Percentiles rank a stretch among this genome's conserved stretches.
These are phyloP conservation scores for Phytomonas sp. DNA, from an alignment of 208 protist species.

Conservation along the genomic window DNA sequence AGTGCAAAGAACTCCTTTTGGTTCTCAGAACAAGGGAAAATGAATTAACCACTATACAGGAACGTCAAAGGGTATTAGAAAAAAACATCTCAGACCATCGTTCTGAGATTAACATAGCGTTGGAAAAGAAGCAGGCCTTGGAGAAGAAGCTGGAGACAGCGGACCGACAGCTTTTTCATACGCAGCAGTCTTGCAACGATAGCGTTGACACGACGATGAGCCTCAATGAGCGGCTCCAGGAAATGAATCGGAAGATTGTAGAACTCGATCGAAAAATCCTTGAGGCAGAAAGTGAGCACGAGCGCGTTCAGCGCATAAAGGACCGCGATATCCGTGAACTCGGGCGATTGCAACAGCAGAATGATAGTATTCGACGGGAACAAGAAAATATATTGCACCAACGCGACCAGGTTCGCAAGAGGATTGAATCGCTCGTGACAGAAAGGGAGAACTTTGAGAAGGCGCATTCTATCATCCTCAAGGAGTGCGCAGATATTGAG, in stretches of 20 bases:
- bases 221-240: slow-evolving; percentile 72
- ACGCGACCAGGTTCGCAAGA: slow-evolving; percentile 47
- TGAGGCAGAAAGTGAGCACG: slow-evolving; percentile 42
- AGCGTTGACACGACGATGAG: slow-evolving; percentile 83
- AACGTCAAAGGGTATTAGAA: slow-evolving; percentile 19
- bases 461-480: slow-evolving; percentile 48
- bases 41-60: slow-evolving; percentile 40
- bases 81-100: slow-evolving; percentile 29
- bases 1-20: slow-evolving; percentile 77
- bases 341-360: slow-evolving; percentile 72
- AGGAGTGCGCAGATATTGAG: slow-evolving; percentile 62
- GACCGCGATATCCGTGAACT: slow-evolving; percentile 78
- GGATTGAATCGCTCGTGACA: slow-evolving; percentile 44
- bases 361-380: slow-evolving; percentile 68
- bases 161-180: slow-evolving; percentile 81
- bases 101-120: slow-evolving; percentile 54
- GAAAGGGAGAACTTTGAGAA: slow-evolving; percentile 58
- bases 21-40: slow-evolving; percentile 62
- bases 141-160: slow-evolving; percentile 87
- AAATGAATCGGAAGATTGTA: slow-evolving; percentile 60
- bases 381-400: slow-evolving; percentile 75
- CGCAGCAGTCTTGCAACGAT: slow-evolving; percentile 87
- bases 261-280: slow-evolving; percentile 66
- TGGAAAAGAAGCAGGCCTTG: slow-evolving; percentile 40
- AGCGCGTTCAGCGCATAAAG: slow-evolving; percentile 50